These are phyloP conservation scores for Ogataea trehalophila DNA, from an alignment of 805 yeast species.

Conservation along the genomic window DNA sequence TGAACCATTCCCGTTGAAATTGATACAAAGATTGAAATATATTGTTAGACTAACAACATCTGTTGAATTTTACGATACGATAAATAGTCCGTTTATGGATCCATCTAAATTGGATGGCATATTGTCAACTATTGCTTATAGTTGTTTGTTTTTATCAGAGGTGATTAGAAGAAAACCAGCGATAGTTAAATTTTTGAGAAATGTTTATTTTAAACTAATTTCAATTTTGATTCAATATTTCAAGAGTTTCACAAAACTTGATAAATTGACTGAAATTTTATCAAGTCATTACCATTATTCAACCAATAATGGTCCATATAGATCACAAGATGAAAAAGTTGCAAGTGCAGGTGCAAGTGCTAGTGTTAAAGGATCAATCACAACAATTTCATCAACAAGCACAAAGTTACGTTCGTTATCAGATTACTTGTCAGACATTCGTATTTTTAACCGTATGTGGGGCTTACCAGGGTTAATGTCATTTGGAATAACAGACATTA, in stretches of 20 bases:
- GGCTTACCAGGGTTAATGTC: slow-evolving; percentile 27
- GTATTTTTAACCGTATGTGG: slow-evolving; percentile 35
- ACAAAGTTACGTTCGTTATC: slow-evolving; percentile 24
- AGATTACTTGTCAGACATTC: slow-evolving; percentile 29
- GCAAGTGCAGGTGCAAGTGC: no score
- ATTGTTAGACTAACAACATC: slow-evolving; percentile 17
- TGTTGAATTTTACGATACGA: slow-evolving; percentile 25
- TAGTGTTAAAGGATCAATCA: not conserved
- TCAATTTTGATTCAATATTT: slow-evolving; percentile 1
- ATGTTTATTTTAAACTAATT: slow-evolving; percentile 1
- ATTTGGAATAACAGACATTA: slow-evolving; percentile 17
- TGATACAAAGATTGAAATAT: slow-evolving; percentile 11
- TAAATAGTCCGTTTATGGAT: slow-evolving; percentile 23
- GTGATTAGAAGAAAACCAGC: slow-evolving; percentile 19
- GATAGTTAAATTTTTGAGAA: slow-evolving; percentile 4
- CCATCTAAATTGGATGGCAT: slow-evolving; percentile 26
- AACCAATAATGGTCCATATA: no score
- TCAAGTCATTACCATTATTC: not conserved
- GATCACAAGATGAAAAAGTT: not conserved
- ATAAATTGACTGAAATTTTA: not conserved
- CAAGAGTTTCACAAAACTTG: not conserved
- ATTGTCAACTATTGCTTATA: slow-evolving; percentile 32
- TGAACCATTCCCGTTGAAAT: not conserved
- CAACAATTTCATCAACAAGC: slow-evolving; percentile 2
- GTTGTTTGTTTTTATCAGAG: slow-evolving; percentile 25